Conservation (phyloP, 1,284 basidiomycete species). For the Abortiporus biennis region DNA sequence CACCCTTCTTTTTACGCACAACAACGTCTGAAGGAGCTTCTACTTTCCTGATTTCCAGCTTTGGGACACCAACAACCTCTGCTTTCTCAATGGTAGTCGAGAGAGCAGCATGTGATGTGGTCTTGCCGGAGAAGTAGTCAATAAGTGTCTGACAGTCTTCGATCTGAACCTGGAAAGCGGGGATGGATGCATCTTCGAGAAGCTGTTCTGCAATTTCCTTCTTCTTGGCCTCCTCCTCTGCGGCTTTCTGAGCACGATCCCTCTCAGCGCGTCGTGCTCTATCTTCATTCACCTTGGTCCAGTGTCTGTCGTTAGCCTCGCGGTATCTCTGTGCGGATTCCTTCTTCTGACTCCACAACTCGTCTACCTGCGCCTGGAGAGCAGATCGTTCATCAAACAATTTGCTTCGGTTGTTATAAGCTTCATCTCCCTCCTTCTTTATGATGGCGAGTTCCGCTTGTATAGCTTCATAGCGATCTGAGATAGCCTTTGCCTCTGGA, state of each 20-base stretch:
- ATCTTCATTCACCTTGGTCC: conserved; percentile 79
- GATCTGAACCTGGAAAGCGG: conserved; percentile 91
- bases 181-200: conserved; percentile 86
- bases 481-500: conserved; percentile 81
- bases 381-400: conserved; percentile 86
- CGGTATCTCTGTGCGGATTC: conserved; percentile 68
- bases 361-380: conserved; percentile 67
- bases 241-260: conserved; percentile 74
- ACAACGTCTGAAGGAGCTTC: conserved; percentile 65
- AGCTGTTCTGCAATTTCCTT: conserved; percentile 77
- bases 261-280: conserved; percentile 80
- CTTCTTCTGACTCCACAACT: conserved; percentile 75
- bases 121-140: conserved; percentile 82
- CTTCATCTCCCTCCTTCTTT: conserved; percentile 84
- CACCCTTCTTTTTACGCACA: conserved; percentile 88
- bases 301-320: conserved; percentile 79
- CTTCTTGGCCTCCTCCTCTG: conserved; percentile 80
- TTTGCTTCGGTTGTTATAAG: conserved; percentile 76
- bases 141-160: conserved; percentile 96
- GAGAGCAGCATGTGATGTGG: conserved; percentile 41
- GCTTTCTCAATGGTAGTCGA: conserved; percentile 30
- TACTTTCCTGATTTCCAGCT: conserved; percentile 83
- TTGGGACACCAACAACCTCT: conserved; percentile 70
- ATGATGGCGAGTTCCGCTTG: conserved; percentile 84
- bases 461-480: conserved; percentile 80